Base-by-base conservation (phyloP, 768 basidiomycete genomes). In the Tylopilus subfusipes region DNA sequence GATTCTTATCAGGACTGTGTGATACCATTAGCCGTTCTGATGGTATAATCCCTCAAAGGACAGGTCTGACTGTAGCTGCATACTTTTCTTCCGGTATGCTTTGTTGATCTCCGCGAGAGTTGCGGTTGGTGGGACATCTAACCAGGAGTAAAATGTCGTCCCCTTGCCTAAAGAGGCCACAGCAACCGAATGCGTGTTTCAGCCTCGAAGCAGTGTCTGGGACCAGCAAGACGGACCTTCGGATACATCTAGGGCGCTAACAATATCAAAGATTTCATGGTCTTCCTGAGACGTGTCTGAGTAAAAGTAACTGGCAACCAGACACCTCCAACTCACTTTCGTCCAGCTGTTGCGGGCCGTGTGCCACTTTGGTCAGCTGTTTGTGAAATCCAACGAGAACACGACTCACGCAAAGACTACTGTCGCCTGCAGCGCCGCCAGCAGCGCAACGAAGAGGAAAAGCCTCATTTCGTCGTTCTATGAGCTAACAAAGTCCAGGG, bases 1-100 rank as follows among this genome's bases (percentile, higher is more conserved):
- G 91, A 71, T 97, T 98, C 78, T 98, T 99, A 72, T 98, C 96
- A 5, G 96, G 95, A 70, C 95, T 96, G 58, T 96, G 58, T 12
- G 31, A 33, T 25, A 49, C 27, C 25, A 39, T 54, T 22, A 62
- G 53, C 36, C n/a, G 40, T 45, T 9, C 31, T 30, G 7, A 46
- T 42, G 12, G 24, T n/a, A n/a, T n/a, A 58, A 52, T 50, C 42
- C 13, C 19, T 29, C 12, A 16, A 22, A 7, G 24, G 24, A 43
- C 5, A 14, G 14, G n/a, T 79, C 89, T 64, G 61, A 98, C 95
- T 98, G 96, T 44, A 96, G 77, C 59, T 82, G 77, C 65, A 97
- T 82, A 66, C 93, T 94, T 73, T 91, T 86, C 72, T 86, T 97
- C 61, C 94, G 77, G 75, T 97, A 98, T 5, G 95, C 93, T 69